These are phyloP conservation scores for Thinopyrum elongatum DNA, from an alignment of 176 grass and related monocot species.

Conservation along the genomic window DNA sequence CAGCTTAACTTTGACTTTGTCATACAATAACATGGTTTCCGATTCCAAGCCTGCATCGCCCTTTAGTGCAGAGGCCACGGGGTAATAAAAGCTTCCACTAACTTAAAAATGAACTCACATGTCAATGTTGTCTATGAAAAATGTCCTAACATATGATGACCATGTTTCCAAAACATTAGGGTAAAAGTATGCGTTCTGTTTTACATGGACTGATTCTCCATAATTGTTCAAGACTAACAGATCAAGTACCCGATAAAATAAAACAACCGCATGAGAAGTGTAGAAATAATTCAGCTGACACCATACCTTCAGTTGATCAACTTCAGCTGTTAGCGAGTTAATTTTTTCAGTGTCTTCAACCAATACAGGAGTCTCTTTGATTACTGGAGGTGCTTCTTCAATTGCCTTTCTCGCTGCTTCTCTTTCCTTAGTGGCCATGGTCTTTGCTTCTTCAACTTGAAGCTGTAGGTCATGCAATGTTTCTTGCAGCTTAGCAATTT, in stretches of 20 bases:
- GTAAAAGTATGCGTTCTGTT: neutral
- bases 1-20: constrained; percentile 14
- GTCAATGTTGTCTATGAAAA: constrained; percentile 10
- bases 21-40: constrained; percentile 15
- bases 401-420: constrained; percentile 95
- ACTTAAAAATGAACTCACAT: neutral
- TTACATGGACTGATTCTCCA: neutral
- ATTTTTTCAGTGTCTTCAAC: constrained; percentile 88
- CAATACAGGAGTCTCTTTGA: constrained; percentile 86
- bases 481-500: constrained; percentile 81
- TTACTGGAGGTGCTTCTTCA: constrained; percentile 93
- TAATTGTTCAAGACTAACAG: neutral
- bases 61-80: neutral
- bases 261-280: constrained; percentile 15
- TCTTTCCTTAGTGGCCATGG: constrained; percentile 68
- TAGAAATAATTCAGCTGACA: constrained; percentile 26
- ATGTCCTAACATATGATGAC: neutral
- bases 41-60: neutral
- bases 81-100: neutral
- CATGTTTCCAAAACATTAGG: neutral
- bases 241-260: neutral
- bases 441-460: constrained; percentile 85
- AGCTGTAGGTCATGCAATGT: constrained; percentile 66
- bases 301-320: constrained; percentile 75
- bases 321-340: constrained; percentile 67